Conservation (phyloP, 495 filamentous ascomycete species). For the Rostrohypoxylon terebratum region DNA sequence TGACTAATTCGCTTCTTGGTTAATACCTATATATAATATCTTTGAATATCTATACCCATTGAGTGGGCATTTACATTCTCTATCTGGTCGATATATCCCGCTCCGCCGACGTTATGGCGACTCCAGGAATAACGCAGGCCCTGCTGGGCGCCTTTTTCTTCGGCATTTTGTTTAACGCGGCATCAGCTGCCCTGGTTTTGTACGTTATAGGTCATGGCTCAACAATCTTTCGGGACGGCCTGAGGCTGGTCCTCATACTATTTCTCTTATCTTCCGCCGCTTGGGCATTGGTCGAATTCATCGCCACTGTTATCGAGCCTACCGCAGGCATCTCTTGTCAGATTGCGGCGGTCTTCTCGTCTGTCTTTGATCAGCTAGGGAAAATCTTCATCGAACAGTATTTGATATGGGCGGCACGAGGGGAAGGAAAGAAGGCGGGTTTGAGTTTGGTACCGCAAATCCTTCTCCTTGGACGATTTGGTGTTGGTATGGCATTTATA, state of each 20-base stretch:
- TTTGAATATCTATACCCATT: conserved; percentile 54
- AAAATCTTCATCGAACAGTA: conserved; percentile 64
- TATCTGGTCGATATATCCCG: conserved; percentile 42
- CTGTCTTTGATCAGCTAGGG: conserved; percentile 65
- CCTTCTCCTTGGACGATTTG: conserved; percentile 58
- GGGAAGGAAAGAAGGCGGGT: conserved; percentile 46
- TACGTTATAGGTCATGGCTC: conserved; percentile 63
- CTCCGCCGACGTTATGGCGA: conserved; percentile 57
- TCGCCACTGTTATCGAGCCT: conserved; percentile 59
- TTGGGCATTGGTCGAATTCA: conserved; percentile 65
- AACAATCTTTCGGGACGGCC: conserved; percentile 65
- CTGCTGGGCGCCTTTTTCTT: conserved; percentile 67
- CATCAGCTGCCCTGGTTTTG: conserved; percentile 63
- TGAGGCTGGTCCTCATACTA: conserved; percentile 71
- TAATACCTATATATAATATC: conserved; percentile 40
- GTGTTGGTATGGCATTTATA: conserved; percentile 61
- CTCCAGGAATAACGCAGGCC: conserved; percentile 61
- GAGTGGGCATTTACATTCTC: conserved; percentile 63
- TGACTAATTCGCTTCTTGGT: conserved; percentile 52
- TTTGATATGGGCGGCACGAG: conserved; percentile 61
- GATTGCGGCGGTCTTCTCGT: conserved; percentile 60
- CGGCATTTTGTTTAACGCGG: conserved; percentile 65
- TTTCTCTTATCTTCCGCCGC: conserved; percentile 63
- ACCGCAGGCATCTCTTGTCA: conserved; percentile 60
- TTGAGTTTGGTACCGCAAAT: conserved; percentile 55